Evolutionary conservation across 768 basidiomycete species (phyloP).

Genomic region (Rhizopogon roseolus): DNA sequence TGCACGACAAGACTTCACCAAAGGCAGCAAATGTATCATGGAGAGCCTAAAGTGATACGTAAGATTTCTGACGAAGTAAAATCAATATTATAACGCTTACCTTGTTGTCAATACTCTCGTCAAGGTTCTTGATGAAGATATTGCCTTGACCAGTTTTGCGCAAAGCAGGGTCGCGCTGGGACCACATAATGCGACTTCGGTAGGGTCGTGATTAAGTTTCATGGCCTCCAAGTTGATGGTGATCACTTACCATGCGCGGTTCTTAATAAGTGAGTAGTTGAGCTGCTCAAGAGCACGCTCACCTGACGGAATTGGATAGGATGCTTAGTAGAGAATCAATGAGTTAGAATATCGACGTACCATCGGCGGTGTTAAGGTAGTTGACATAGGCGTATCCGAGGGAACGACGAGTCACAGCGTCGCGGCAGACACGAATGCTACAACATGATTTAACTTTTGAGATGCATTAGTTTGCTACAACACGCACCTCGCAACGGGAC

Average conservation of each 20-base stretch:
- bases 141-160: slow-evolving; percentile 99
- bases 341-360: slow-evolving; percentile 36
- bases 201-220: slow-evolving; percentile 3
- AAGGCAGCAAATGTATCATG: slow-evolving; percentile 99
- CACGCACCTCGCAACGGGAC: slow-evolving; percentile 90
- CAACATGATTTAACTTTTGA: background rate
- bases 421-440: slow-evolving; percentile 98
- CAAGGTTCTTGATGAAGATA: slow-evolving; percentile 99
- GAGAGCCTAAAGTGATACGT: slow-evolving; percentile 60
- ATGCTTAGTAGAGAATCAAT: background rate
- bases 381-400: slow-evolving; percentile 99
- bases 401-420: slow-evolving; percentile 98
- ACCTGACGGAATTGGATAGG: slow-evolving; percentile 39
- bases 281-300: slow-evolving; percentile 98
- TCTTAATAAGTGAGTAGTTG: slow-evolving; percentile 99
- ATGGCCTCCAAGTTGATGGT: background rate
- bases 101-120: slow-evolving; percentile 98
- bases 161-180: slow-evolving; percentile 98
- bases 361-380: slow-evolving; percentile 93
- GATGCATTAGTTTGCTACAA: slow-evolving; percentile 1
- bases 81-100: slow-evolving; percentile 27
- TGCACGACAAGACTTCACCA: slow-evolving; percentile 98
- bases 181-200: slow-evolving; percentile 98
- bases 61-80: background rate
- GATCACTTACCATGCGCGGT: slow-evolving; percentile 80